These are phyloP conservation scores for Fusarium udum DNA, from an alignment of 2,329 filamentous ascomycete genomes.

Conservation along the genomic window DNA sequence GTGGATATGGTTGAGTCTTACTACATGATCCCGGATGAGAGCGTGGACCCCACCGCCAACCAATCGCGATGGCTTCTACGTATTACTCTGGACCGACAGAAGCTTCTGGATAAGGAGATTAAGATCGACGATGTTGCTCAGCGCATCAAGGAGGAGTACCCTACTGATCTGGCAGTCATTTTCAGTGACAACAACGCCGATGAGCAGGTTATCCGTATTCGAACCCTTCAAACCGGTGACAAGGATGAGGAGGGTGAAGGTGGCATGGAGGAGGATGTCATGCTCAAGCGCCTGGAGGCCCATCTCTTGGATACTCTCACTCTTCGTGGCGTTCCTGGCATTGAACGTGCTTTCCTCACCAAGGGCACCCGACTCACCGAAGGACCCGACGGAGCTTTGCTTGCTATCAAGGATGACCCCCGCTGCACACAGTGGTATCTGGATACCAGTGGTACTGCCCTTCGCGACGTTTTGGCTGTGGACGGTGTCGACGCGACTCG, in stretches of 20 bases:
- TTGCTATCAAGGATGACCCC: slow-evolving; percentile 76
- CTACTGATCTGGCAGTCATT: slow-evolving; percentile 86
- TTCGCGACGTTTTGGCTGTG: slow-evolving; percentile 84
- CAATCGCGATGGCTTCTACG: slow-evolving; percentile 97
- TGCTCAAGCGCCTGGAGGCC: slow-evolving; percentile 89
- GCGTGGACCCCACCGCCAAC: slow-evolving; percentile 66
- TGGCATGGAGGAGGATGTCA: slow-evolving; percentile 83
- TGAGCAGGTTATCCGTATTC: slow-evolving; percentile 91
- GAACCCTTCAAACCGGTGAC: slow-evolving; percentile 73
- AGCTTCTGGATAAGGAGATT: slow-evolving; percentile 93
- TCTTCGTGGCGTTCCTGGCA: slow-evolving; percentile 87
- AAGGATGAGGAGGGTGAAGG: slow-evolving; percentile 74
- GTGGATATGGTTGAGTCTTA: slow-evolving; percentile 95
- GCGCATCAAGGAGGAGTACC: slow-evolving; percentile 89
- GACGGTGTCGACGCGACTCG: slow-evolving; percentile 86
- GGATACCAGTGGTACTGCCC: slow-evolving; percentile 89
- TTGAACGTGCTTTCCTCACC: slow-evolving; percentile 93
- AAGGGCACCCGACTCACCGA: slow-evolving; percentile 76
- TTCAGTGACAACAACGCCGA: slow-evolving; percentile 99
- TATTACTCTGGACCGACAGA: slow-evolving; percentile 91
- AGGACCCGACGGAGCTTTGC: slow-evolving; percentile 74
- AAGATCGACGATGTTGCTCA: slow-evolving; percentile 90
- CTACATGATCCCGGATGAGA: slow-evolving; percentile 90
- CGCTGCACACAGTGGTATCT: slow-evolving; percentile 93
- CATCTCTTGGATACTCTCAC: slow-evolving; percentile 92